Conservation (phyloP, 2,329 filamentous ascomycete genomes). For the Cladophialophora yegresii region DNA sequence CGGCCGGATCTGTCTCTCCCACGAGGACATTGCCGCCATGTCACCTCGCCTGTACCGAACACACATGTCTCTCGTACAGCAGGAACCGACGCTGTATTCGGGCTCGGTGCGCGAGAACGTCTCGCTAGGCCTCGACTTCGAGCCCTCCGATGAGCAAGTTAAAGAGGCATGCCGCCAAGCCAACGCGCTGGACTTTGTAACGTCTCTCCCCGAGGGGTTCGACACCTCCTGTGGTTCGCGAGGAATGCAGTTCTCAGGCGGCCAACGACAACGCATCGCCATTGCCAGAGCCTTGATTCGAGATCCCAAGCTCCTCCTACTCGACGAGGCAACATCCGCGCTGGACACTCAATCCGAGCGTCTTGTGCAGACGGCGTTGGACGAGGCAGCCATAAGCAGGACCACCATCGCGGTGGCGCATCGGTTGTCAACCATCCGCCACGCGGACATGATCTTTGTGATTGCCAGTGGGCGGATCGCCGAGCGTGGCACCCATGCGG, state of each 20-base stretch:
- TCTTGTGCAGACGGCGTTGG: constrained; percentile 41
- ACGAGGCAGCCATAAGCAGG: constrained; percentile 37
- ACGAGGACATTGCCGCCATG: constrained; percentile 59
- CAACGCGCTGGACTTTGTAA: constrained; percentile 45
- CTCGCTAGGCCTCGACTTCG: constrained; percentile 53
- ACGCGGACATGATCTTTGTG: constrained; percentile 46
- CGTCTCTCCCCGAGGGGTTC: constrained; percentile 44
- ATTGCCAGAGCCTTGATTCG: constrained; percentile 48
- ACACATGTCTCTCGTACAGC: constrained; percentile 69
- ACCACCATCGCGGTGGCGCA: constrained; percentile 45
- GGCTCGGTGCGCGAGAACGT: constrained; percentile 71
- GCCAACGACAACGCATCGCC: constrained; percentile 48
- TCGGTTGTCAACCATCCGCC: constrained; percentile 44
- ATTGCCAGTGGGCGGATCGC: constrained; percentile 45
- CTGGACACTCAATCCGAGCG: constrained; percentile 45
- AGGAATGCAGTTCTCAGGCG: constrained; percentile 45
- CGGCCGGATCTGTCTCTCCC: constrained; percentile 67
- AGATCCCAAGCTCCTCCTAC: constrained; percentile 41
- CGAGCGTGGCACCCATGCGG: constrained; percentile 47
- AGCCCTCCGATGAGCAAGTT: constrained; percentile 40
- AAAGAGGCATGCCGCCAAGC: constrained; percentile 43
- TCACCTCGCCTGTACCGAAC: constrained; percentile 65
- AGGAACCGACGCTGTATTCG: constrained; percentile 73
- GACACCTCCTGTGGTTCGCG: constrained; percentile 42
- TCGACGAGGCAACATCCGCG: constrained; percentile 50